Conservation (phyloP, 1,139 yeast genomes). For the Pichia cactophila region DNA sequence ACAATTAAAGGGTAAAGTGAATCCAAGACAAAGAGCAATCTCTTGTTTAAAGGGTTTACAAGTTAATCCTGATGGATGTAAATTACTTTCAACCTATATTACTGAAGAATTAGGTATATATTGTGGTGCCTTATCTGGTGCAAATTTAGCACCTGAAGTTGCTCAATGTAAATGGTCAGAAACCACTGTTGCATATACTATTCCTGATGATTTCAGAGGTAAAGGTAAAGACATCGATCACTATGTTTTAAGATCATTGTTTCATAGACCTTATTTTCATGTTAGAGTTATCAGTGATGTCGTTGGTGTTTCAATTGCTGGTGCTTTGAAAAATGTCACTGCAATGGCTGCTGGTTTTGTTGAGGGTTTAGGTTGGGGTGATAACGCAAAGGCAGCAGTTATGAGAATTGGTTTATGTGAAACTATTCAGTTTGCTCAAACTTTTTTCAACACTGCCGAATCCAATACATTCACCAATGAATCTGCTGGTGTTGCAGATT, state of each 20-base stretch:
- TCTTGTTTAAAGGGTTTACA: slow-evolving; percentile 92
- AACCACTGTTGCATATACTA: slow-evolving; percentile 83
- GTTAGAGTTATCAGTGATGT: slow-evolving; percentile 84
- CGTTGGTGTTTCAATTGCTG: slow-evolving; percentile 90
- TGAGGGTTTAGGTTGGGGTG: slow-evolving; percentile 97
- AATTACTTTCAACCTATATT: slow-evolving; percentile 67
- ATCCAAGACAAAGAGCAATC: slow-evolving; percentile 67
- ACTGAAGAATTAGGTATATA: slow-evolving; percentile 70
- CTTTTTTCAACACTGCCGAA: slow-evolving; percentile 61
- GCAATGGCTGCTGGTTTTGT: slow-evolving; percentile 94
- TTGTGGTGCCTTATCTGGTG: slow-evolving; percentile 94
- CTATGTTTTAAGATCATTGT: slow-evolving; percentile 57
- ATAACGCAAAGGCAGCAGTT: slow-evolving; percentile 91
- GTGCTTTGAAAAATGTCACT: slow-evolving; percentile 89
- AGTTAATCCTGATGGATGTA: slow-evolving; percentile 72
- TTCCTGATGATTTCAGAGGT: slow-evolving; percentile 66
- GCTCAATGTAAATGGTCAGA: slow-evolving; percentile 92
- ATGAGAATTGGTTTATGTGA: slow-evolving; percentile 91
- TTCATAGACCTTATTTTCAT: slow-evolving; percentile 95
- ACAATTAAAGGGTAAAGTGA: slow-evolving; percentile 69
- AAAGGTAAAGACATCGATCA: slow-evolving; percentile 68
- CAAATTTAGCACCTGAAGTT: slow-evolving; percentile 91
- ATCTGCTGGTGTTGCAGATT: slow-evolving; percentile 93
- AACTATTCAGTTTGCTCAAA: slow-evolving; percentile 75
- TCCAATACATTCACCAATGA: slow-evolving; percentile 82